A percentile compares a stretch with the other conserved stretches of the same genome.
Conservation (phyloP, 2,329 filamentous ascomycete genomes). For the Exutisphaerella laricina region DNA sequence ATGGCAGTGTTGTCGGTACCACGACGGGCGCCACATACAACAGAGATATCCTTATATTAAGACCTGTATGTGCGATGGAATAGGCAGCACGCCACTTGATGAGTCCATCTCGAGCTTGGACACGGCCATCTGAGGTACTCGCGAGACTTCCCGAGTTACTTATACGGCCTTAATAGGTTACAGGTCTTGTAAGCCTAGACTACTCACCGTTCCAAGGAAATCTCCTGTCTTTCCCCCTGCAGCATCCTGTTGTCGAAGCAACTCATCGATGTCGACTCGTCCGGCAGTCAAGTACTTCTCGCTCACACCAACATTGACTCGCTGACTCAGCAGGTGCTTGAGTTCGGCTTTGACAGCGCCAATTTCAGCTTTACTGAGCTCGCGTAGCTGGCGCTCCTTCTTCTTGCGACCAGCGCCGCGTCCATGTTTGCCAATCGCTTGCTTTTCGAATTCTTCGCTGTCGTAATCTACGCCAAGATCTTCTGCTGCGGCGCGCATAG, state of each 20-base stretch:
- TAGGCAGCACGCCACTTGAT: no score
- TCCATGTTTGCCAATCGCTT: slow-evolving; percentile 50
- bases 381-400: slow-evolving; percentile 66
- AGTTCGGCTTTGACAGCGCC: slow-evolving; percentile 65
- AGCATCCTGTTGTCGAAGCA: slow-evolving; percentile 45
- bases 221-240: slow-evolving; percentile 57
- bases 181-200: slow-evolving; percentile 37
- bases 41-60: no score
- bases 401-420: slow-evolving; percentile 67
- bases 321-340: slow-evolving; percentile 61
- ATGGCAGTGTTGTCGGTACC: no score
- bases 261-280: slow-evolving; percentile 70
- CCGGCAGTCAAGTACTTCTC: slow-evolving; percentile 80
- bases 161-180: no score
- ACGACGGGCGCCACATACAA: no score
- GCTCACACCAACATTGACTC: slow-evolving; percentile 82
- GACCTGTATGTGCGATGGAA: no score
- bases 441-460: slow-evolving; percentile 71
- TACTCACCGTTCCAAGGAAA: slow-evolving; percentile 56
- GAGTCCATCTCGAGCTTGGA: no score
- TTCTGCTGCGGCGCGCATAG: slow-evolving; percentile 77
- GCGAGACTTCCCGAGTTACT: no score
- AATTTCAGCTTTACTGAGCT: slow-evolving; percentile 67
- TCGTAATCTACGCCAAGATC: slow-evolving; percentile 94
- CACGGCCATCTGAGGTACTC: no score